Evolutionary conservation across 2,329 filamentous ascomycete species (phyloP).

Genomic region (Paramyrothecium sp.): DNA sequence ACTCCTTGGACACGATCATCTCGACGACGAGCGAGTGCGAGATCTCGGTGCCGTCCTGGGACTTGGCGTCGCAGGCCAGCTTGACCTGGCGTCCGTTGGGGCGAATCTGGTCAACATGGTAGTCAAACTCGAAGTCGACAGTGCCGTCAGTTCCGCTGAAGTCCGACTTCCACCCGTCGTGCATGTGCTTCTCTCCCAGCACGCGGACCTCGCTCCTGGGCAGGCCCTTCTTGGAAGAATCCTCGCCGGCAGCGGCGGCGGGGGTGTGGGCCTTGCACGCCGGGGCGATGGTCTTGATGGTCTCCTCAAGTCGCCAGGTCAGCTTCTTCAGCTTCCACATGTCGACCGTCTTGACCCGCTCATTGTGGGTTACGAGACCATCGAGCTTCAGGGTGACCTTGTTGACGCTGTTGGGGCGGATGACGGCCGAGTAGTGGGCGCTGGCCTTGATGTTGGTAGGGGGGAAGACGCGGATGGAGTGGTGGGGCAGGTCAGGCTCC

Average conservation of each 20-base stretch:
- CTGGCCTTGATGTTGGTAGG: slow-evolving; percentile 90
- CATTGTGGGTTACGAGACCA: slow-evolving; percentile 73
- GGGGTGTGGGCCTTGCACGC: slow-evolving; percentile 75
- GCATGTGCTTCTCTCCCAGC: slow-evolving; percentile 78
- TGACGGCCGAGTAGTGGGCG: slow-evolving; percentile 77
- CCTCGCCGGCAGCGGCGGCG: slow-evolving; percentile 37
- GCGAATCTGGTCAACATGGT: slow-evolving; percentile 36
- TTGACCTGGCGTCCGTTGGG: slow-evolving; percentile 48
- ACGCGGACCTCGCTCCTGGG: slow-evolving; percentile 73
- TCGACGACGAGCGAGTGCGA: slow-evolving; percentile 86
- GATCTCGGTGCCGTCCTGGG: slow-evolving; percentile 72
- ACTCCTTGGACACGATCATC: slow-evolving; percentile 92
- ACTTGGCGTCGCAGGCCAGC: slow-evolving; percentile 76
- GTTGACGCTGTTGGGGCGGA: slow-evolving; percentile 84
- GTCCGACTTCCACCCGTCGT: slow-evolving; percentile 84
- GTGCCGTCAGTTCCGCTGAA: slow-evolving; percentile 53
- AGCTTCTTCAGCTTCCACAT: slow-evolving; percentile 89
- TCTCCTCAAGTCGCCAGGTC: slow-evolving; percentile 91
- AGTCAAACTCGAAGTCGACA: slow-evolving; percentile 80
- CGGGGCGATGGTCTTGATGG: slow-evolving; percentile 72
- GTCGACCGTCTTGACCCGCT: slow-evolving; percentile 68
- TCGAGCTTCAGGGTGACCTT: slow-evolving; percentile 78
- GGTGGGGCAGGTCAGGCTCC: slow-evolving; percentile 74
- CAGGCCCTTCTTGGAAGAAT: slow-evolving; percentile 57
- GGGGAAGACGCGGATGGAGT: slow-evolving; percentile 91